Evolutionary conservation across 306 rosid species (phyloP).

Genomic region (Purshia tridentata): DNA sequence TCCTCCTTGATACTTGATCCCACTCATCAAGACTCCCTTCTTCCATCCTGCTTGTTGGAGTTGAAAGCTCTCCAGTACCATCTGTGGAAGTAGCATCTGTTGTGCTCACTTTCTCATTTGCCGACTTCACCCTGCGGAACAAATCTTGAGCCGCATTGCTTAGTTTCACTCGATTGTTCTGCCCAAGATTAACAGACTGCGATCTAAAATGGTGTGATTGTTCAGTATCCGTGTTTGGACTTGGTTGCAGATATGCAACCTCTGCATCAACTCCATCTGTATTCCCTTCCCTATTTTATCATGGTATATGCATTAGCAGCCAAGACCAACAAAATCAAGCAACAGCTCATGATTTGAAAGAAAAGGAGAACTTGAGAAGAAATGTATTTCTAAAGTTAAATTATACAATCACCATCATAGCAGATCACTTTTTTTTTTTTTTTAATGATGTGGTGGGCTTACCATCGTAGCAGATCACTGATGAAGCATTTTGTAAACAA

Average conservation of each 20-base stretch:
- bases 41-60: conserved; percentile 22
- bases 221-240: conserved; percentile 32
- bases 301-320: conserved; percentile 36
- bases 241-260: conserved; percentile 34
- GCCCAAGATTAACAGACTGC: conserved; percentile 31
- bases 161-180: conserved; percentile 15
- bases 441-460: too few relatives aligned
- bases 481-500: conserved; percentile 17
- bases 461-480: conserved; percentile 12
- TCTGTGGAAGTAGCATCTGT: conserved; percentile 40
- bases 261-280: conserved; percentile 38
- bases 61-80: conserved; percentile 24
- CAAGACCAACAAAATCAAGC: conserved; percentile 14
- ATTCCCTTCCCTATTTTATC: conserved; percentile 41
- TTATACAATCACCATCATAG: background rate
- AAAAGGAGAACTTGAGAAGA: background rate
- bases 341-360: background rate
- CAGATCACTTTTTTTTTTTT: too few relatives aligned
- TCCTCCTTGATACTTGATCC: conserved; percentile 33
- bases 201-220: conserved; percentile 35
- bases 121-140: conserved; percentile 45
- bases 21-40: conserved; percentile 22
- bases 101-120: conserved; percentile 28
- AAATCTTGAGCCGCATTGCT: conserved; percentile 43
- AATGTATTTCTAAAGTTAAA: background rate